Evolutionary conservation across 2,329 filamentous ascomycete species (phyloP), one percentile per base, ranked within the genome.

Genomic region (Thermothelomyces thermophilus): DNA sequence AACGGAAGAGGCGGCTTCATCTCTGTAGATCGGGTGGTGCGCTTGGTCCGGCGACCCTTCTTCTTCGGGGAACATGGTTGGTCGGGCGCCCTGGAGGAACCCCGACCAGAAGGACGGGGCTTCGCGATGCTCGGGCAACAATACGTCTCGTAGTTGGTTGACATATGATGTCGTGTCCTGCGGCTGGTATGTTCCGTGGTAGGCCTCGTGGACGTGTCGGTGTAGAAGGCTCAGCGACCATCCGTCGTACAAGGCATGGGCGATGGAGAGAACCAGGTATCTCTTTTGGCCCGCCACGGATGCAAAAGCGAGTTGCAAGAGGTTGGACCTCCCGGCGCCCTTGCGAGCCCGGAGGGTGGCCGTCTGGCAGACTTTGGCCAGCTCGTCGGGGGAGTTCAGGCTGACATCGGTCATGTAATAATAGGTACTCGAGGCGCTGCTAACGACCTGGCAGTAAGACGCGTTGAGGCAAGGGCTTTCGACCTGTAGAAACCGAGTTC

Each of bases 161-260:
- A n/a, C n/a, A n/a, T n/a, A n/a, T n/a, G n/a, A n/a, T n/a, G n/a
- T n/a, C n/a, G n/a, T n/a, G n/a, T n/a, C n/a, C n/a, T n/a, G n/a
- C 1, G 64, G 33, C 2, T 58, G 56, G 10, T 70, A 63, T 0
- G 63, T 55, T 4, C 70, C 70, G 4, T 70, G 41, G 55, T 94
- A 95, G 1, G 83, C 80, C n/a, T 66, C 70, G 14, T 74, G 66
- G 1, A 95, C 75, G 60, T 93, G 82, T 37, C 76, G 71, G 58
- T 93, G 88, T 1, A 96, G 66, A 14, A 94, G 69, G 3, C 74
- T 72, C 11, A 96, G 75, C 2, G 90, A 95, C 79, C 84, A 90
- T 0, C 90, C 90, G 62, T 96, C 90, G 57, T 96, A 96, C 17
- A 95, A 73, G 1, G 90, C 88, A 66, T 96, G 90, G 0, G 90